Evolutionary conservation across 257 asterid genomes (phyloP), one percentile per base, ranked within the genome.

Genomic region (Dorcoceras hygrometricum): DNA sequence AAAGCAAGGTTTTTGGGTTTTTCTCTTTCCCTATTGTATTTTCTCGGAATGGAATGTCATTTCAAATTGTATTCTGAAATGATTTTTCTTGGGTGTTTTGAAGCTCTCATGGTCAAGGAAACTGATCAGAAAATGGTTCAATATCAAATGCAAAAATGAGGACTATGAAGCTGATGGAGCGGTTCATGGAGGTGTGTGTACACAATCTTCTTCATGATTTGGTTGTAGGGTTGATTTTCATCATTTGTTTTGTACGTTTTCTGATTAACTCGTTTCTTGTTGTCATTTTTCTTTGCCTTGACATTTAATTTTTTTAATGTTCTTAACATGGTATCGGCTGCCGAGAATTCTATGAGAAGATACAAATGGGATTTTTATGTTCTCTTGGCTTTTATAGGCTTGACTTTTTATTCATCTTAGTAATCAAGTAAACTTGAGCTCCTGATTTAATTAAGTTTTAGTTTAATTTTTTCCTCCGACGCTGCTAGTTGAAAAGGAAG

Each of bases 51-150:
- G 65, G 50, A 73, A 16, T 79, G 72, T 60, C 36, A 9, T 26
- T 20, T 32, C 60, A 65, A 10, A n/a, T 11, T 73, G 18, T 70
- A 18, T 46, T 72, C 86, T 86, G 84, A 86, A 61, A 39, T 73
- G 71, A 31, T 60, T 71, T 80, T 73, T 54, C 26, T 71, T 75
- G 74, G 73, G 66, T 23, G 6, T 67, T 53, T 67, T 84, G 83
- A 70, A 94, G 99, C 86, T 94, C 77, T 90, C 99, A 23, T 94
- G 99, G 99, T 77, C 99, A 11, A 90, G 81, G 86, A 90, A 73
- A 77, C 82, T 93, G 80, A 77, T 94, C 62, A 79, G 92, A 59
- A 93, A 82, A 72, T 88, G 88, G 95, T 88, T 93, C 87, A 90
- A 80, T 72, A 77, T 88, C 84, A 93, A 88, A 77, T 84, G 90